These are phyloP conservation scores for Fusarium buharicum DNA, from an alignment of 2,329 filamentous ascomycete genomes.

Conservation along the genomic window DNA sequence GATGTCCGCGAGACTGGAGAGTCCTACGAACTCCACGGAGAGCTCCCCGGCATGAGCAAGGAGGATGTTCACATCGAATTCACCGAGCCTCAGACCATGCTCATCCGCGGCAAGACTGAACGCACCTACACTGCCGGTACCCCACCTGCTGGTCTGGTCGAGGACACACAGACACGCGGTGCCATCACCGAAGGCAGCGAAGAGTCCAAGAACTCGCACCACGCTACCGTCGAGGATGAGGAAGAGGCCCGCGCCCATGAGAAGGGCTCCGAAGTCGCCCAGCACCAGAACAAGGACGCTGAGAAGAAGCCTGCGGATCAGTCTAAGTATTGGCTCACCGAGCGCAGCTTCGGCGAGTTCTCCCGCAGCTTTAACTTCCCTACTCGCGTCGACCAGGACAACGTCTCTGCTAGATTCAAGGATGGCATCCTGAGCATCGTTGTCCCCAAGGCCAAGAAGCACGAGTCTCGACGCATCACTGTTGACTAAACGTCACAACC, in stretches of 20 bases:
- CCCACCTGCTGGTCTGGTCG: constrained; percentile 59
- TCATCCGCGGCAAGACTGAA: constrained; percentile 76
- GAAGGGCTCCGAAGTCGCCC: constrained; percentile 37
- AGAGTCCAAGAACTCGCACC: constrained; percentile 56
- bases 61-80: constrained; percentile 82
- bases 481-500: constrained; percentile 57
- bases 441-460: constrained; percentile 74
- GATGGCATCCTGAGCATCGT: constrained; percentile 72
- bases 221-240: constrained; percentile 75
- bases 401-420: constrained; percentile 69
- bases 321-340: constrained; percentile 76
- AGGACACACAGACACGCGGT: constrained; percentile 52
- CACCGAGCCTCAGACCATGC: constrained; percentile 77
- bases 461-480: constrained; percentile 64
- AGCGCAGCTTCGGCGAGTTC: constrained; percentile 75
- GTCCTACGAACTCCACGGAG: constrained; percentile 80
- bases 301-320: constrained; percentile 52
- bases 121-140: constrained; percentile 68
- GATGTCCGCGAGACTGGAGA: constrained; percentile 77
- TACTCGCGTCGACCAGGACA: constrained; percentile 68
- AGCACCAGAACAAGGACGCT: constrained; percentile 42
- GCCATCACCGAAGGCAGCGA: constrained; percentile 56
- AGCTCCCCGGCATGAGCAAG: constrained; percentile 80
- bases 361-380: constrained; percentile 76
- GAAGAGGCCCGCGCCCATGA: constrained; percentile 32